Percentiles rank a stretch among this genome's conserved stretches.
phyloP scores from a whole-genome alignment of 306 rosid genomes.

The Dryas alaskensis region DNA sequence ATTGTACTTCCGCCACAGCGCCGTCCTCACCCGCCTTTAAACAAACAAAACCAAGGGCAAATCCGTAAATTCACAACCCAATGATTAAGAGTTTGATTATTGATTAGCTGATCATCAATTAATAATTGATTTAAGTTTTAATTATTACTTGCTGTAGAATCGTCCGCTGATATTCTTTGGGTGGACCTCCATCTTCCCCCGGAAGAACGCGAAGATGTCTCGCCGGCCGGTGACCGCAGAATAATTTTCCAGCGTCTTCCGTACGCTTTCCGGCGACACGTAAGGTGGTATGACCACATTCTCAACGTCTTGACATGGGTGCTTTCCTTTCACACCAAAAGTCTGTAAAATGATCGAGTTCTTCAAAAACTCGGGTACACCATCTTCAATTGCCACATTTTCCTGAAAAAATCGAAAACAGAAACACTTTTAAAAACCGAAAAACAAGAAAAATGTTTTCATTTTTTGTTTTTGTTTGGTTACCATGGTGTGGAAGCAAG shows the following conservation, averaged over 20 bases:
- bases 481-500: slow-evolving; percentile 92
- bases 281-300: slow-evolving; percentile 87
- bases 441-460: not conserved
- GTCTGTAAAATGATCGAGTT: slow-evolving; percentile 81
- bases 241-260: slow-evolving; percentile 35
- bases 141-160: slow-evolving; percentile 85
- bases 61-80: not conserved
- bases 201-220: slow-evolving; percentile 81
- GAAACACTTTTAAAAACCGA: not conserved
- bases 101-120: not conserved
- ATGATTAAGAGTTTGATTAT: slow-evolving; percentile 21
- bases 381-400: slow-evolving; percentile 72
- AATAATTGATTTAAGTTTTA: not conserved
- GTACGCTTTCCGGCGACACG: slow-evolving; percentile 56
- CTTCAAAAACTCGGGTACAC: slow-evolving; percentile 67
- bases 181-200: slow-evolving; percentile 95
- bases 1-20: slow-evolving; percentile 67
- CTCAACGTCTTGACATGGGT: slow-evolving; percentile 87
- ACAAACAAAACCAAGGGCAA: slow-evolving; percentile 12
- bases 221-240: slow-evolving; percentile 50
- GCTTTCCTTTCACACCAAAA: slow-evolving; percentile 63
- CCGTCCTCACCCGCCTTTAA: slow-evolving; percentile 69
- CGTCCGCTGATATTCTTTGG: slow-evolving; percentile 92
- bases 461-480: not conserved
- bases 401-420: slow-evolving; percentile 42